Percentiles rank a stretch among this genome's conserved stretches.
phyloP scores from a whole-genome alignment of 768 basidiomycete species.

The Phaeotremella fagi region DNA sequence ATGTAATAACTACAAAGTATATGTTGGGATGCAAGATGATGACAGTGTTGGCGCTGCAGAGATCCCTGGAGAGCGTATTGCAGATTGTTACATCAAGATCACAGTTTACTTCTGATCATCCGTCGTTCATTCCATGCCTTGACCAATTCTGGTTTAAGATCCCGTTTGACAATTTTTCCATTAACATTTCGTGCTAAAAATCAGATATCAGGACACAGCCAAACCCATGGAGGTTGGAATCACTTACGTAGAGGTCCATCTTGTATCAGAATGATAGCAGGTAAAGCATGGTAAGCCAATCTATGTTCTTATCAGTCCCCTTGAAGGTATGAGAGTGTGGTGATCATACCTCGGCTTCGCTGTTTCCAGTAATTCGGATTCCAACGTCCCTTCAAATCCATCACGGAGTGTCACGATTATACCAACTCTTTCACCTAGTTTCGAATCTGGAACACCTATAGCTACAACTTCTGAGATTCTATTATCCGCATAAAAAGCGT shows the following conservation, averaged over 20 bases:
- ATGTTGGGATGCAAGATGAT: no score
- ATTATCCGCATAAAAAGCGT: constrained; percentile 33
- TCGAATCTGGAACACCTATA: constrained; percentile 25
- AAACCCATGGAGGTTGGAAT: no score
- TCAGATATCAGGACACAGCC: neutral
- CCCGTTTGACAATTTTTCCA: constrained; percentile 40
- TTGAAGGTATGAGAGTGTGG: neutral
- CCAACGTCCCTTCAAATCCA: constrained; percentile 1
- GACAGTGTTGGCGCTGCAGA: no score
- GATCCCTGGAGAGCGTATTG: no score
- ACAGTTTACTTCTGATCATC: neutral
- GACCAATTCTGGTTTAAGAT: constrained; percentile 20
- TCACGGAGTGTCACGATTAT: constrained; percentile 24
- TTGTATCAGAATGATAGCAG: constrained; percentile 22
- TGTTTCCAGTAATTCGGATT: constrained; percentile 13
- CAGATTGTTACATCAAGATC: neutral
- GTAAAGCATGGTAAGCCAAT: constrained; percentile 18
- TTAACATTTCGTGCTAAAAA: constrained; percentile 35
- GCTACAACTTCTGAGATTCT: constrained; percentile 32
- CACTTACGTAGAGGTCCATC: constrained; percentile 28
- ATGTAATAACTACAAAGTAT: no score
- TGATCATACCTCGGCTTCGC: constrained; percentile 9
- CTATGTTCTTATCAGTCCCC: neutral
- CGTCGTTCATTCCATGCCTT: constrained; percentile 17
- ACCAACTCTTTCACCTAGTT: constrained; percentile 37